Percentiles rank a stretch among this genome's conserved stretches.
Conservation (phyloP, 169 alveolate species). For the Babesia sp. region DNA sequence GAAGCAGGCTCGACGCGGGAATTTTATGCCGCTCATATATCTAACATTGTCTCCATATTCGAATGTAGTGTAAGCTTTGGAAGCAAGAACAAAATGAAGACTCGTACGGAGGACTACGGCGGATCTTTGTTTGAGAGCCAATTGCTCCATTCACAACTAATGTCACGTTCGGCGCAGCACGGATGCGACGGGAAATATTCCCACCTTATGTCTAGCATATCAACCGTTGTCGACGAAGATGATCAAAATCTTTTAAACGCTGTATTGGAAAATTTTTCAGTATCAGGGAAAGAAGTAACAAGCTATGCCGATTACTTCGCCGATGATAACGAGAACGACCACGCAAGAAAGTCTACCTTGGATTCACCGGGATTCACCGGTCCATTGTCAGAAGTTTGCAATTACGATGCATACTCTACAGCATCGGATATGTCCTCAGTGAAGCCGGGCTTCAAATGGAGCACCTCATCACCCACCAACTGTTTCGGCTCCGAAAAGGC, state of each 20-base stretch:
- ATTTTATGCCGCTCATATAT: neutral
- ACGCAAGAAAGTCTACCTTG: neutral
- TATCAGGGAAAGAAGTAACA: neutral
- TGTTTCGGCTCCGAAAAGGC: conserved; percentile 37
- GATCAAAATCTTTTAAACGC: conserved; percentile 15
- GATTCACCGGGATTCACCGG: neutral
- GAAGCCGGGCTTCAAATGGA: conserved; percentile 21
- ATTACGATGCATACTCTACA: neutral
- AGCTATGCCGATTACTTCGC: neutral
- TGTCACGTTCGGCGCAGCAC: conserved; percentile 1
- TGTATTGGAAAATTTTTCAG: conserved; percentile 15
- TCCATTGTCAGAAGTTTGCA: neutral
- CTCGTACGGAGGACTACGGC: neutral
- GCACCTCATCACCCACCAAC: conserved; percentile 3
- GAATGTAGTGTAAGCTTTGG: conserved; percentile 42
- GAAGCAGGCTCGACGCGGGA: conserved; percentile 15
- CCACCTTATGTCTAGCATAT: conserved; percentile 17
- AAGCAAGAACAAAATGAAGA: conserved; percentile 5
- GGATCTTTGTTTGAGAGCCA: neutral
- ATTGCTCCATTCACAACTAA: neutral
- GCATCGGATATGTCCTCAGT: neutral
- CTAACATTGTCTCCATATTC: neutral
- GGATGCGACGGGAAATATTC: conserved; percentile 22
- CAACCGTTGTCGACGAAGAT: conserved; percentile 33
- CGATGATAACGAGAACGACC: neutral